A percentile compares a stretch with the other conserved stretches of the same genome.
These are phyloP conservation scores for Vigna hirtella DNA, from an alignment of 306 rosid genomes.

Conservation along the genomic window DNA sequence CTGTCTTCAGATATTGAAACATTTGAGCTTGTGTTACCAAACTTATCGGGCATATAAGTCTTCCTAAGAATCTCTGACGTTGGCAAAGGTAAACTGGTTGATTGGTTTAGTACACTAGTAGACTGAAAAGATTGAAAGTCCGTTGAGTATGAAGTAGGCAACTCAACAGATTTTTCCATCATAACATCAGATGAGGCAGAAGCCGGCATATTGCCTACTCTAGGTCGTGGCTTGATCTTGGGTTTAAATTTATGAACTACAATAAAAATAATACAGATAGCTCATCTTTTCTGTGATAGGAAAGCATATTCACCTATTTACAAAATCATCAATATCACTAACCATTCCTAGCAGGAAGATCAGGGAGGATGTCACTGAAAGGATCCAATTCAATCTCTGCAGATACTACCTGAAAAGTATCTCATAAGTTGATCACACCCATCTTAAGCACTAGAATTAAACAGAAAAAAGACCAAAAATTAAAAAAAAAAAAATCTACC, in stretches of 20 bases:
- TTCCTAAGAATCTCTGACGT: constrained; percentile 32
- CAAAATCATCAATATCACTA: constrained; percentile 37
- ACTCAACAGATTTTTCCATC: constrained; percentile 32
- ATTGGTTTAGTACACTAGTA: constrained; percentile 15
- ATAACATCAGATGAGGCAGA: constrained; percentile 43
- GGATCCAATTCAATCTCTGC: constrained; percentile 57
- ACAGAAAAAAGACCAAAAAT: not conserved
- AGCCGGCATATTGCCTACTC: constrained; percentile 42
- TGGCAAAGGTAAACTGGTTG: constrained; percentile 41
- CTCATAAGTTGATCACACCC: constrained; percentile 30
- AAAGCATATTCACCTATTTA: not conserved
- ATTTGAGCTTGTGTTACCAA: constrained; percentile 36
- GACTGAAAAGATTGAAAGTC: constrained; percentile 44
- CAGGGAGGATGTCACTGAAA: constrained; percentile 52
- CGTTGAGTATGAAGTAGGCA: constrained; percentile 44
- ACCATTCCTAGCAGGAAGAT: constrained; percentile 54
- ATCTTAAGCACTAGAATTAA: constrained; percentile 23
- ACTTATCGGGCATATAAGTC: constrained; percentile 35
- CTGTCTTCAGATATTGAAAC: constrained; percentile 44
- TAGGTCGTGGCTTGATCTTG: constrained; percentile 65
- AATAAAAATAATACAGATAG: constrained; percentile 26
- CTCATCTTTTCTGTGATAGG: constrained; percentile 34
- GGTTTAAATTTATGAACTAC: constrained; percentile 67
- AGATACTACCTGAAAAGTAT: constrained; percentile 50
- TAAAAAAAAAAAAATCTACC: constrained; percentile 41